Conservation (phyloP, 345 rosid genomes). For the Cochlearia excelsa region DNA sequence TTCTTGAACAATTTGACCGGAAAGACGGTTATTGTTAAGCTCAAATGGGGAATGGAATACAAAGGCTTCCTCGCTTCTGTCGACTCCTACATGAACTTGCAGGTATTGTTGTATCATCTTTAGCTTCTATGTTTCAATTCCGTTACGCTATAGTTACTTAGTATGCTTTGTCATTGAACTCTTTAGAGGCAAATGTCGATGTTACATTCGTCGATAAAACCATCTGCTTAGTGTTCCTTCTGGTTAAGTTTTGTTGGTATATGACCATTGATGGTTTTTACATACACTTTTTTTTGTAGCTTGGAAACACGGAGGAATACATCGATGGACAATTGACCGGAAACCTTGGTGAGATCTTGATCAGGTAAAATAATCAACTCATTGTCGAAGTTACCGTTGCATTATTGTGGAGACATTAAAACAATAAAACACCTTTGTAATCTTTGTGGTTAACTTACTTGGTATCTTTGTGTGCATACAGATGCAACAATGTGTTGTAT, state of each 20-base stretch:
- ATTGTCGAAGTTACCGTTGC: neutral
- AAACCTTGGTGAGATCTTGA: slow-evolving; percentile 85
- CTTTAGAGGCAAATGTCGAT: no score
- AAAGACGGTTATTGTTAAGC: slow-evolving; percentile 77
- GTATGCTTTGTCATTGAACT: neutral
- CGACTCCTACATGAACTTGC: slow-evolving; percentile 97
- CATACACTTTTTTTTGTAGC: slow-evolving; percentile 40
- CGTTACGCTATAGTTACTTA: no score
- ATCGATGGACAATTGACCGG: slow-evolving; percentile 86
- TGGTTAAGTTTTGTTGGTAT: neutral
- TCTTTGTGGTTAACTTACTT: neutral
- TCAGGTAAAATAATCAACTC: slow-evolving; percentile 47
- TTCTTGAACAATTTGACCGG: slow-evolving; percentile 92
- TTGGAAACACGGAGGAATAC: slow-evolving; percentile 84
- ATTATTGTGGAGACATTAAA: neutral
- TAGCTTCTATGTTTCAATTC: no score
- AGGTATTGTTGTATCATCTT: slow-evolving; percentile 39
- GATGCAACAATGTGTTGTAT: slow-evolving; percentile 92
- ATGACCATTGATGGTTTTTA: slow-evolving; percentile 3
- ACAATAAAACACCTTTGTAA: neutral
- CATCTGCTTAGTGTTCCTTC: neutral
- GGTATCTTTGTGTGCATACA: slow-evolving; percentile 22
- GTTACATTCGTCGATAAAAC: no score
- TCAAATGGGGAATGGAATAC: slow-evolving; percentile 96
- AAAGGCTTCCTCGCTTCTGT: slow-evolving; percentile 93